Percentiles rank a stretch among this genome's conserved stretches.
Conservation (phyloP, 2,329 filamentous ascomycete species). For the Aspergillus sergii region DNA sequence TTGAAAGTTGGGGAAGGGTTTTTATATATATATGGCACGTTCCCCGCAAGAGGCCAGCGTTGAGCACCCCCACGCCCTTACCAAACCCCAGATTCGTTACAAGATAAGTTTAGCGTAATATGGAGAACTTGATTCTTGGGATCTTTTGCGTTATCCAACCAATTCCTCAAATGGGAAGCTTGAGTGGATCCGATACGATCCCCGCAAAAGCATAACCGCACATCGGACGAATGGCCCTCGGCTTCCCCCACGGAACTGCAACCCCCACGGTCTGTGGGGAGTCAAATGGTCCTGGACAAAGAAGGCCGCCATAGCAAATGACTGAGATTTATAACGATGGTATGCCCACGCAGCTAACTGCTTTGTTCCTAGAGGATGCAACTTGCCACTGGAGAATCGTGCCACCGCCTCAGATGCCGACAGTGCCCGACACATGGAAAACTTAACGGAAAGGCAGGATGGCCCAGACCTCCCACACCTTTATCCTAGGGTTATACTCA, state of each 20-base stretch:
- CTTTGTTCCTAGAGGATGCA: background rate
- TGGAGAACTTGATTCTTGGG: background rate
- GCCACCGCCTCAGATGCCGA: background rate
- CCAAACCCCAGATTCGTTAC: background rate
- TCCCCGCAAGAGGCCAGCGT: background rate
- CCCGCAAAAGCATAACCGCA: background rate
- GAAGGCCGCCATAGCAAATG: too few relatives aligned
- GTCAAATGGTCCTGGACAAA: background rate
- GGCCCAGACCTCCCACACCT: too few relatives aligned
- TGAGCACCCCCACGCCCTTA: background rate
- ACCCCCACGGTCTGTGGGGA: slow-evolving; percentile 4
- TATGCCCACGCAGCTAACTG: background rate
- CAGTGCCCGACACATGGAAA: background rate
- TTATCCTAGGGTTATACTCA: background rate
- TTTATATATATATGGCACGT: background rate
- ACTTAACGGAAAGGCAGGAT: too few relatives aligned
- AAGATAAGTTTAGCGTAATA: slow-evolving; percentile 1
- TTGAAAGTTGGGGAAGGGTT: background rate
- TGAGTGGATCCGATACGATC: background rate
- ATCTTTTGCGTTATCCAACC: background rate
- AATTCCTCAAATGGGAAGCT: background rate
- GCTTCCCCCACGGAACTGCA: background rate
- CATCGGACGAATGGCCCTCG: background rate
- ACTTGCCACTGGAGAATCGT: background rate
- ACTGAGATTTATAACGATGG: background rate